Conservation (phyloP, 257 asterid species). For the Lycium barbarum region DNA sequence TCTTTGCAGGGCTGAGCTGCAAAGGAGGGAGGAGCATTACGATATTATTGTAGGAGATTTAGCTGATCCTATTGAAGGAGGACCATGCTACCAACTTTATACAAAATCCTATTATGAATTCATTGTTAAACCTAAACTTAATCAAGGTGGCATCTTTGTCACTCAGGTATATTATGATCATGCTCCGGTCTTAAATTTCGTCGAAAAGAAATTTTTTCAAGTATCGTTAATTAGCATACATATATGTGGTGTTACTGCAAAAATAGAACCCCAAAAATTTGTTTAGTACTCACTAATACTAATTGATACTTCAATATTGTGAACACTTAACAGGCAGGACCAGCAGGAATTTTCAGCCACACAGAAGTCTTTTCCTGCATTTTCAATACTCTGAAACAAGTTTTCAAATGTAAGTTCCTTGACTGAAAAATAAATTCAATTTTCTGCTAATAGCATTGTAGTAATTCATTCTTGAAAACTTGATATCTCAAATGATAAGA, state of each 20-base stretch:
- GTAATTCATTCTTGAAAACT: slow-evolving; percentile 4
- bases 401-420: slow-evolving; percentile 79
- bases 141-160: slow-evolving; percentile 74
- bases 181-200: neutral
- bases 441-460: neutral
- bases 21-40: slow-evolving; percentile 68
- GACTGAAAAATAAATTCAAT: neutral
- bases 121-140: slow-evolving; percentile 74
- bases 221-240: neutral
- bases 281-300: neutral
- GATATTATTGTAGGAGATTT: slow-evolving; percentile 94
- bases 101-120: slow-evolving; percentile 88
- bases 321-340: slow-evolving; percentile 70
- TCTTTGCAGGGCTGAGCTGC: slow-evolving; percentile 78
- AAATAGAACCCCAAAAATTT: neutral
- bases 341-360: slow-evolving; percentile 94
- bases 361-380: slow-evolving; percentile 94
- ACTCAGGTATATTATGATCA: slow-evolving; percentile 66
- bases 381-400: slow-evolving; percentile 85
- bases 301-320: neutral
- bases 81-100: slow-evolving; percentile 92
- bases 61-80: slow-evolving; percentile 98
- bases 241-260: neutral
- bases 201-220: neutral
- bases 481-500: neutral